phyloP scores from a whole-genome alignment of 139 green algal species.

The Edaphochlamys debaryana region DNA sequence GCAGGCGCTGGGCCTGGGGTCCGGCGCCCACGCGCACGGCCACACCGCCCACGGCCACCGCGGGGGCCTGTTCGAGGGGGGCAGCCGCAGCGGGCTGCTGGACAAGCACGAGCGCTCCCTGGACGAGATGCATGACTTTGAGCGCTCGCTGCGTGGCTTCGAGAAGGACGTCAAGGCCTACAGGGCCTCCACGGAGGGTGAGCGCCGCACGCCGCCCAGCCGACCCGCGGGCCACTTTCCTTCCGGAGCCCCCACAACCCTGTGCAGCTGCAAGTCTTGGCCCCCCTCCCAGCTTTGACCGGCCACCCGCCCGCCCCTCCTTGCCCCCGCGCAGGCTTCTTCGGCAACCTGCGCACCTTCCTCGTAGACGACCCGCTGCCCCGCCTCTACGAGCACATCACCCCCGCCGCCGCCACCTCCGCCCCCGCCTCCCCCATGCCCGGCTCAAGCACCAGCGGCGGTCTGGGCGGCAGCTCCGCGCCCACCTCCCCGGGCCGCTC shows the following conservation, averaged over 20 bases:
- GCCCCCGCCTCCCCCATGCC: background rate
- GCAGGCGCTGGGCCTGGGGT: background rate
- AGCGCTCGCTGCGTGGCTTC: background rate
- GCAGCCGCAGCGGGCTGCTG: background rate
- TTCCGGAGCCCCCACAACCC: no score
- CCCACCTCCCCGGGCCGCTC: no score
- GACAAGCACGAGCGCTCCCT: background rate
- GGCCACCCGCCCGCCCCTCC: no score
- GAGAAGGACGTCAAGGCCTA: background rate
- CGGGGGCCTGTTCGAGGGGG: no score
- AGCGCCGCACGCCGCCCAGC: no score
- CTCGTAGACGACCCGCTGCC: background rate
- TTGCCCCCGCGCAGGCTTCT: background rate
- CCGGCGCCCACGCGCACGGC: no score
- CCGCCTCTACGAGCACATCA: slow-evolving; percentile 7
- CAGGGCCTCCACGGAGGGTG: background rate
- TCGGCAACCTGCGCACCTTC: background rate
- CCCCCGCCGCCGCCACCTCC: background rate
- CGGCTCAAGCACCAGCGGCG: background rate
- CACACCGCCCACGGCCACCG: no score
- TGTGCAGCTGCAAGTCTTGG: no score
- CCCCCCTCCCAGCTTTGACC: no score
- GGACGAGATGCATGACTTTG: slow-evolving; percentile 5
- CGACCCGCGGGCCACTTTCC: no score
- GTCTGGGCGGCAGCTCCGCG: background rate